phyloP scores from a whole-genome alignment of 179 eudicot species.

The Vitellaria paradoxa region DNA sequence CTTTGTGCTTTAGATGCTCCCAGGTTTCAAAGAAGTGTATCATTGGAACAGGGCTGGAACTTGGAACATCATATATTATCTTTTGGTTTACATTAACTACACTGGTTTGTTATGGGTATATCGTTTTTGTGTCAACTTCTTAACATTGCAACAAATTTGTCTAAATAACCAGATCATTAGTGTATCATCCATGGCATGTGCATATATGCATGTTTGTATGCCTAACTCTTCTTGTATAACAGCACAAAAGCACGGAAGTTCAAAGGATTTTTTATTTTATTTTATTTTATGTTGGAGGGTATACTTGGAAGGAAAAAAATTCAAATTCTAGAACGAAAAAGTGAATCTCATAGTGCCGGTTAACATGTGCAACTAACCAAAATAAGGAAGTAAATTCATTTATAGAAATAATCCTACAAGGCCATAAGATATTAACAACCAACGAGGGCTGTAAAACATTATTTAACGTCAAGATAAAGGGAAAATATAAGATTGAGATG shows the following conservation, averaged over 20 bases:
- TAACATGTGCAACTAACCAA: not conserved
- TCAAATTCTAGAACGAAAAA: not conserved
- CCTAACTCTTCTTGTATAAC: not conserved
- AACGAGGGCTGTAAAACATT: not conserved
- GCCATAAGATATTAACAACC: not conserved
- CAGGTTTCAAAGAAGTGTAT: not conserved
- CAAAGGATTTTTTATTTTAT: not conserved
- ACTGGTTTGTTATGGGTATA: not conserved
- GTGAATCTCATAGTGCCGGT: not conserved
- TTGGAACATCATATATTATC: not conserved
- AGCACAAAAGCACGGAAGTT: not conserved
- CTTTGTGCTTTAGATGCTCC: not conserved
- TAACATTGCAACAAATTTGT: not conserved
- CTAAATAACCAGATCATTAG: not conserved
- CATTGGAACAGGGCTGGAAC: not conserved
- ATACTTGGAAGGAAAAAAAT: not conserved
- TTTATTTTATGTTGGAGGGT: no score
- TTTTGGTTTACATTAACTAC: not conserved
- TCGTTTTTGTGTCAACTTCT: not conserved
- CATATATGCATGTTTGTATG: no score
- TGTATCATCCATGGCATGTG: not conserved
- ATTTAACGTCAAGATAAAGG: not conserved
- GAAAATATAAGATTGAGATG: not conserved
- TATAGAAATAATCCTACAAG: not conserved
- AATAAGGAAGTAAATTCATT: not conserved